Evolutionary conservation across 345 rosid genomes (phyloP).

Genomic region (Heritiera littoralis): DNA sequence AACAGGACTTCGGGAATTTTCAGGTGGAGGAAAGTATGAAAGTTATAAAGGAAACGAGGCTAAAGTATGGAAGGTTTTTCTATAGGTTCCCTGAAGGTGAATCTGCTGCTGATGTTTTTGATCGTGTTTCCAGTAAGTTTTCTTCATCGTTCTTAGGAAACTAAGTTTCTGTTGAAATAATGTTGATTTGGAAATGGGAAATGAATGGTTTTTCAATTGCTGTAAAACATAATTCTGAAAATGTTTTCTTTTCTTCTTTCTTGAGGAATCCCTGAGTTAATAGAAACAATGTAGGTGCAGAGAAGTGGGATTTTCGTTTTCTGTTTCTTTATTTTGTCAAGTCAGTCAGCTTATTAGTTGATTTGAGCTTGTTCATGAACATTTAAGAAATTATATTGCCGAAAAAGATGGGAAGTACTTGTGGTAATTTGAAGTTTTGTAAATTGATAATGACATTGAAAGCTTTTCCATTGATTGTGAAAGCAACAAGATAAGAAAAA

Average conservation of each 20-base stretch:
- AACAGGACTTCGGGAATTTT: slow-evolving; percentile 98
- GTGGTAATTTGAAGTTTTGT: not conserved
- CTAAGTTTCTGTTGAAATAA: not conserved
- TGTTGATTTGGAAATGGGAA: not conserved
- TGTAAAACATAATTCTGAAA: not conserved
- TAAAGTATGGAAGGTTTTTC: slow-evolving; percentile 77
- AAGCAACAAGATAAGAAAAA: not conserved
- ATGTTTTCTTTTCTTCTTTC: not conserved
- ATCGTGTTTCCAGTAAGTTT: slow-evolving; percentile 85
- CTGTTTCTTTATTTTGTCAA: no score
- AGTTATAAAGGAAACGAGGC: slow-evolving; percentile 63
- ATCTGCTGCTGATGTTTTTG: slow-evolving; percentile 96
- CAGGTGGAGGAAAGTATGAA: slow-evolving; percentile 89
- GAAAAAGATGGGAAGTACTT: not conserved
- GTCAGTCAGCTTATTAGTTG: no score
- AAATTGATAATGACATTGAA: not conserved
- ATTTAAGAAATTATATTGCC: not conserved
- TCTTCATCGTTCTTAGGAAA: not conserved
- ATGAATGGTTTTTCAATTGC: not conserved
- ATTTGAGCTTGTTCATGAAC: no score
- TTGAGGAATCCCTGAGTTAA: not conserved
- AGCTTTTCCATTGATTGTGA: not conserved
- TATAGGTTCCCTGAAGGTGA: slow-evolving; percentile 98
- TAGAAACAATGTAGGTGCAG: not conserved
- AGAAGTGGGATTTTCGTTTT: not conserved